Conservation (phyloP, 78 protist genomes). For the Planoprotostelium fungivorum region DNA sequence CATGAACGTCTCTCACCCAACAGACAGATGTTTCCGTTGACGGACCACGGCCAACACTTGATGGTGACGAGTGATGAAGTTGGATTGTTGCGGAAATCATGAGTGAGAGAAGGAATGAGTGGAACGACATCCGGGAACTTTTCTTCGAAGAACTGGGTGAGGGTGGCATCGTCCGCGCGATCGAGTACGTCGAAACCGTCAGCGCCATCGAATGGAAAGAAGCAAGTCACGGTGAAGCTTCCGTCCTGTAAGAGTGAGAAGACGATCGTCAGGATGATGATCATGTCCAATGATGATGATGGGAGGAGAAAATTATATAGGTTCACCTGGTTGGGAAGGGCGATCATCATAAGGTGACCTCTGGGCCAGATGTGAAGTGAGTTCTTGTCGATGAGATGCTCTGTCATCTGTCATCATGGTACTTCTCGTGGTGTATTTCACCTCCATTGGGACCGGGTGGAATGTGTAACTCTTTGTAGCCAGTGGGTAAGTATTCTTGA, state of each 20-base stretch:
- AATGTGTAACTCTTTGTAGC: constrained; percentile 68
- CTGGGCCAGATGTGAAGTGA: constrained; percentile 93
- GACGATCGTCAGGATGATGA: neutral
- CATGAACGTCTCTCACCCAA: constrained; percentile 41
- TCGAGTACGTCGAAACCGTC: constrained; percentile 19
- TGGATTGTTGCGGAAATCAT: constrained; percentile 55
- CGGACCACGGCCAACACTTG: constrained; percentile 31
- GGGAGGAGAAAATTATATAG: neutral
- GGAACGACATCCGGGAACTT: constrained; percentile 54
- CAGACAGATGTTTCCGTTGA: constrained; percentile 6
- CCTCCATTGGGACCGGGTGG: constrained; percentile 49
- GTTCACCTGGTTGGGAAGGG: constrained; percentile 71
- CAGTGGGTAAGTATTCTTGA: constrained; percentile 36
- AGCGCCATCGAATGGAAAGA: constrained; percentile 70
- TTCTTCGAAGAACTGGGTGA: constrained; percentile 27
- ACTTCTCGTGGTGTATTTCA: neutral
- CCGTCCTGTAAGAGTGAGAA: constrained; percentile 17
- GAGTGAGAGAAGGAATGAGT: constrained; percentile 38
- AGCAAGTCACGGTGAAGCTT: constrained; percentile 82
- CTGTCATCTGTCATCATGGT: neutral
- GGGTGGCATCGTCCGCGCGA: neutral
- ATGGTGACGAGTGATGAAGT: constrained; percentile 53
- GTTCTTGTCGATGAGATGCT: constrained; percentile 24
- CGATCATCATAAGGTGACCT: constrained; percentile 82
- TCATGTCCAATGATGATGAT: neutral